Percentiles rank a stretch among this genome's conserved stretches.
These are phyloP conservation scores for Saccharomycopsis fibuligera DNA, from an alignment of 805 yeast species.

Conservation along the genomic window DNA sequence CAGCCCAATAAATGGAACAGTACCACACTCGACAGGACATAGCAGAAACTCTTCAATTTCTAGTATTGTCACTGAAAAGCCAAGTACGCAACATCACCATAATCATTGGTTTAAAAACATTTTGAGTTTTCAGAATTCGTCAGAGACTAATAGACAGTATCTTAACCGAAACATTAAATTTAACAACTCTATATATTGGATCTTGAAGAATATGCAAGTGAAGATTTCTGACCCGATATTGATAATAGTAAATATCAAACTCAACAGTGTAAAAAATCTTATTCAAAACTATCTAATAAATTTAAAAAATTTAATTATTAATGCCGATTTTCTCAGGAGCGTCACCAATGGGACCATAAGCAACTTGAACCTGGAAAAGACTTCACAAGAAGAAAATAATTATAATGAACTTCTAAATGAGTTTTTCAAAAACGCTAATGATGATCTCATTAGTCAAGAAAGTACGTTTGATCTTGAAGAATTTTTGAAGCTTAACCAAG, in stretches of 20 bases:
- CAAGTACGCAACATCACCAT: not conserved
- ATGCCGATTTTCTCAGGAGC: conserved; percentile 14
- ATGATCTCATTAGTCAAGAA: conserved; percentile 1
- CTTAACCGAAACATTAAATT: conserved; percentile 20
- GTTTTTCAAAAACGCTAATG: conserved; percentile 11
- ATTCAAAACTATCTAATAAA: conserved; percentile 16
- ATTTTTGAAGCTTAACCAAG: not conserved
- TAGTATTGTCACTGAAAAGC: not conserved
- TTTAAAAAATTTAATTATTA: conserved; percentile 15
- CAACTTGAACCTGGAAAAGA: no score
- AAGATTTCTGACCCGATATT: conserved; percentile 20
- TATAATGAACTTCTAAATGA: conserved; percentile 13
- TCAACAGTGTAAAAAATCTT: conserved; percentile 8
- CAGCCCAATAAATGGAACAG: not conserved
- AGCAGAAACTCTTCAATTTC: not conserved
- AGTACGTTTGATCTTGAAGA: not conserved
- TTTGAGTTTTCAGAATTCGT: conserved; percentile 4
- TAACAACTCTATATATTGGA: conserved; percentile 17
- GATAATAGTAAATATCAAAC: conserved; percentile 19
- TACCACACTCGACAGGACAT: not conserved
- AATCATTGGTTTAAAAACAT: conserved; percentile 16
- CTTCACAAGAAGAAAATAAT: not conserved
- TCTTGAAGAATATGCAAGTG: conserved; percentile 15
- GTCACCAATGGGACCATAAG: not conserved
- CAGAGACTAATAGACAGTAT: conserved; percentile 16